Conservation (phyloP, 1,139 yeast species). For the Debaryomyces nepalensis region DNA sequence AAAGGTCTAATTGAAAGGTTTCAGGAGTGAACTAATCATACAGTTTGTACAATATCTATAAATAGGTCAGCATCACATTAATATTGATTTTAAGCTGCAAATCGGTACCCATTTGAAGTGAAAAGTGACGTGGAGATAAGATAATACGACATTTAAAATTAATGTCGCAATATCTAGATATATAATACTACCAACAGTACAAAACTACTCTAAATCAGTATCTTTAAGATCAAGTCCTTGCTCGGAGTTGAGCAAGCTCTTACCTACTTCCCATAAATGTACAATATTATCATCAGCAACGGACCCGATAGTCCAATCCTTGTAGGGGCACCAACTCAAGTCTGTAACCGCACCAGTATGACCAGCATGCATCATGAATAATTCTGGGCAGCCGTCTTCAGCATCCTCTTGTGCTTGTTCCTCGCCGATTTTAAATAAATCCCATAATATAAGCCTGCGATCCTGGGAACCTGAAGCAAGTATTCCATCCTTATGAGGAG, state of each 20-base stretch:
- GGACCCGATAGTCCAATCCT: constrained; percentile 75
- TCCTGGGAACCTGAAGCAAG: constrained; percentile 77
- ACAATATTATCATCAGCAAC: constrained; percentile 79
- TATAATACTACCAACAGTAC: too few species aligned
- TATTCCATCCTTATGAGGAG: constrained; percentile 71
- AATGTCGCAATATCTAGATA: neutral
- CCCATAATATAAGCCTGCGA: constrained; percentile 76
- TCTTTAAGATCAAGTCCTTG: constrained; percentile 26
- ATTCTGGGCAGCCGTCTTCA: constrained; percentile 80
- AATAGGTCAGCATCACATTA: too few species aligned
- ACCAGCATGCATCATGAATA: constrained; percentile 87
- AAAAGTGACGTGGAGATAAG: too few species aligned
- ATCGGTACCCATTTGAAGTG: too few species aligned
- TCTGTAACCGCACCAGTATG: constrained; percentile 79
- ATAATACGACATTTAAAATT: neutral
- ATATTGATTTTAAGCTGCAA: too few species aligned
- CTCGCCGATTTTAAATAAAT: constrained; percentile 70
- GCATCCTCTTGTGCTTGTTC: constrained; percentile 82
- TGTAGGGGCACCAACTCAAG: constrained; percentile 67
- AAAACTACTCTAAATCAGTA: constrained; percentile 30
- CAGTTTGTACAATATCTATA: too few species aligned
- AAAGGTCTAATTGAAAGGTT: too few species aligned
- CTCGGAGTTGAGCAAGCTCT: constrained; percentile 49
- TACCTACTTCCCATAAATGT: constrained; percentile 74
- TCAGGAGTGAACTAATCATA: too few species aligned